A percentile compares a stretch with the other conserved stretches of the same genome.
Evolutionary conservation across 768 basidiomycete genomes (phyloP).

Genomic region (Suillus decipiens): DNA sequence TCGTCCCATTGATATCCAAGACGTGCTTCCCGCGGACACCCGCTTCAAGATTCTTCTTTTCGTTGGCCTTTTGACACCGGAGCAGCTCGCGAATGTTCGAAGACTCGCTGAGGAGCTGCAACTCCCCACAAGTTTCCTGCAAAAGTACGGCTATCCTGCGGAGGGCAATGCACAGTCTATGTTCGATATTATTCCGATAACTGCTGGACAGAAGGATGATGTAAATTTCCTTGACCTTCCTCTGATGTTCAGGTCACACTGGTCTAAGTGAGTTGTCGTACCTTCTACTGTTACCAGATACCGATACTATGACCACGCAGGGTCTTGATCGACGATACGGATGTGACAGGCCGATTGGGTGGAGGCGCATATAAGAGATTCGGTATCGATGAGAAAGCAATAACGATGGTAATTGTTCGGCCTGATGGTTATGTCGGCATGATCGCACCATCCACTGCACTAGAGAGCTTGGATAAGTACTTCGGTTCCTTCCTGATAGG

Average conservation of each 20-base stretch:
- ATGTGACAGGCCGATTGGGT: slow-evolving; percentile 44
- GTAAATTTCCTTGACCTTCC: slow-evolving; percentile 39
- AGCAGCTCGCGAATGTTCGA: slow-evolving; percentile 23
- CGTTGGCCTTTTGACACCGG: slow-evolving; percentile 28
- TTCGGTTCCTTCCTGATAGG: slow-evolving; percentile 44
- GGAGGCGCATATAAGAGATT: slow-evolving; percentile 59
- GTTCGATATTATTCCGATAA: slow-evolving; percentile 34
- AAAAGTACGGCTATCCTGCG: slow-evolving; percentile 24
- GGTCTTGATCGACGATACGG: slow-evolving; percentile 59
- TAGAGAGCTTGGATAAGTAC: slow-evolving; percentile 44
- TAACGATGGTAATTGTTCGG: slow-evolving; percentile 35
- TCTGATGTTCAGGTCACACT: slow-evolving; percentile 38
- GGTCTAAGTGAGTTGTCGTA: slow-evolving; percentile 39
- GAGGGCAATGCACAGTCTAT: slow-evolving; percentile 25
- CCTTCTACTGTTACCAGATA: neutral
- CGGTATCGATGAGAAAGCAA: slow-evolving; percentile 38
- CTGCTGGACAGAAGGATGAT: slow-evolving; percentile 32
- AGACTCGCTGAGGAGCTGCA: slow-evolving; percentile 29
- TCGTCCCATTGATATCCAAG: slow-evolving; percentile 41
- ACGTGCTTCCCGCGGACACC: slow-evolving; percentile 39
- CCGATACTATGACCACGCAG: slow-evolving; percentile 33
- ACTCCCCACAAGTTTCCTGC: slow-evolving; percentile 28
- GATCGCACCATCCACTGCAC: slow-evolving; percentile 48
- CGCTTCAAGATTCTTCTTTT: slow-evolving; percentile 43
- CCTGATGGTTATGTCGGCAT: slow-evolving; percentile 59